phyloP scores from a whole-genome alignment of 2,329 filamentous ascomycete genomes.

The Phialophora tarda region DNA sequence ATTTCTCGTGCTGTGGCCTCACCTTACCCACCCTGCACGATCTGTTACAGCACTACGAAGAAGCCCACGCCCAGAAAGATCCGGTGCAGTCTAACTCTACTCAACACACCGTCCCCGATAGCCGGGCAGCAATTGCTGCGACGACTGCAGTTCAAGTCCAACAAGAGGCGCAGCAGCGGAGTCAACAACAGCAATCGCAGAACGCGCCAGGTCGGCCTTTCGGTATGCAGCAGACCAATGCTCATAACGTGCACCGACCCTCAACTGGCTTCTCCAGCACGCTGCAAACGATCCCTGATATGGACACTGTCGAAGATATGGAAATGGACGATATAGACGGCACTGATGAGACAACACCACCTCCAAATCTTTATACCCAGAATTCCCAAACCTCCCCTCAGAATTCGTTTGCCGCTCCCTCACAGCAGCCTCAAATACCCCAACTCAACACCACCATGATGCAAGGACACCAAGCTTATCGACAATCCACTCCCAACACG shows the following conservation, averaged over 20 bases:
- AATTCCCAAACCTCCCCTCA: slow-evolving; percentile 73
- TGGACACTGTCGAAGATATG: slow-evolving; percentile 74
- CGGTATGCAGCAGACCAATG: slow-evolving; percentile 34
- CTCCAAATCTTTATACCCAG: slow-evolving; percentile 53
- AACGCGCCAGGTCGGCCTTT: slow-evolving; percentile 39
- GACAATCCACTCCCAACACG: slow-evolving; percentile 84
- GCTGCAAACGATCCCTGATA: slow-evolving; percentile 44
- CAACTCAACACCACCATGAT: slow-evolving; percentile 82
- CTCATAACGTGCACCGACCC: slow-evolving; percentile 36
- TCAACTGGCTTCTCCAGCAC: slow-evolving; percentile 38
- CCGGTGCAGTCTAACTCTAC: slow-evolving; percentile 57
- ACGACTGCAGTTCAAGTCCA: slow-evolving; percentile 54
- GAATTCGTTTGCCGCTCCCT: slow-evolving; percentile 62
- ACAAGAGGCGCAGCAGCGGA: slow-evolving; percentile 56
- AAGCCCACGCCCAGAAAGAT: slow-evolving; percentile 79
- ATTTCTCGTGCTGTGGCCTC: slow-evolving; percentile 93
- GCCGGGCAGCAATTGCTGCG: slow-evolving; percentile 55
- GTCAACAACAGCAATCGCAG: slow-evolving; percentile 42
- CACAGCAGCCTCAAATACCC: slow-evolving; percentile 59
- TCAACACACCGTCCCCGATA: slow-evolving; percentile 54
- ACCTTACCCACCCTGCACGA: slow-evolving; percentile 92
- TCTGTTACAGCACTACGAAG: slow-evolving; percentile 94
- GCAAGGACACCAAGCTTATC: slow-evolving; percentile 75
- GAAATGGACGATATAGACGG: slow-evolving; percentile 82
- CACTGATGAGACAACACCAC: slow-evolving; percentile 44